phyloP scores from a whole-genome alignment of 495 filamentous ascomycete species.

The Penicillium arizonense region DNA sequence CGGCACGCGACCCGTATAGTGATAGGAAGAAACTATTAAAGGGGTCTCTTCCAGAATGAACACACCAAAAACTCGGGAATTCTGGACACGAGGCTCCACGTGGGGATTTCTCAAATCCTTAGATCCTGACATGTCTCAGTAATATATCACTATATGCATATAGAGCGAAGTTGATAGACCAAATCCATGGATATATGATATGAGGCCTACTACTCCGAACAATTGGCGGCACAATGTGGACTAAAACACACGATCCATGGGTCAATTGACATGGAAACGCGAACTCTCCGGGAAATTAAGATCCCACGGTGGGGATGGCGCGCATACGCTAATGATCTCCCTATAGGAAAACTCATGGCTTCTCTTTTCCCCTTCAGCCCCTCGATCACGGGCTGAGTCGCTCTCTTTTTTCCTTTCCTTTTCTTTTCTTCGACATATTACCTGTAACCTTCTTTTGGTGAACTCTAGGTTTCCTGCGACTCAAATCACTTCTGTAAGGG shows the following conservation, averaged over 20 bases:
- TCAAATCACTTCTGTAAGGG: constrained; percentile 16
- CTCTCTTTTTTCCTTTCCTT: constrained; percentile 11
- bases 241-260: background rate
- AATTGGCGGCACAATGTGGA: no score
- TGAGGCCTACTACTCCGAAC: no score
- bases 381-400: constrained; percentile 1
- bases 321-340: constrained; percentile 19
- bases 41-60: background rate
- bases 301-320: constrained; percentile 18
- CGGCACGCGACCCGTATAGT: no score
- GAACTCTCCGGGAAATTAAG: constrained; percentile 20
- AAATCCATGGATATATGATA: no score
- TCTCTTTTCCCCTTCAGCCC: constrained; percentile 7
- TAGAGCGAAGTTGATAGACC: no score
- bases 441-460: constrained; percentile 4
- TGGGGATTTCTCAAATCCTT: background rate
- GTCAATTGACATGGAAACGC: constrained; percentile 8
- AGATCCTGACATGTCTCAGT: no score
- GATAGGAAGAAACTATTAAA: background rate
- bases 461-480: constrained; percentile 7
- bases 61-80: background rate
- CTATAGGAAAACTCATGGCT: constrained; percentile 1
- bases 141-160: no score
- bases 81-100: background rate
- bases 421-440: constrained; percentile 1